Conservation (phyloP, 108 stramenopile species). For the Seminavis robusta region DNA sequence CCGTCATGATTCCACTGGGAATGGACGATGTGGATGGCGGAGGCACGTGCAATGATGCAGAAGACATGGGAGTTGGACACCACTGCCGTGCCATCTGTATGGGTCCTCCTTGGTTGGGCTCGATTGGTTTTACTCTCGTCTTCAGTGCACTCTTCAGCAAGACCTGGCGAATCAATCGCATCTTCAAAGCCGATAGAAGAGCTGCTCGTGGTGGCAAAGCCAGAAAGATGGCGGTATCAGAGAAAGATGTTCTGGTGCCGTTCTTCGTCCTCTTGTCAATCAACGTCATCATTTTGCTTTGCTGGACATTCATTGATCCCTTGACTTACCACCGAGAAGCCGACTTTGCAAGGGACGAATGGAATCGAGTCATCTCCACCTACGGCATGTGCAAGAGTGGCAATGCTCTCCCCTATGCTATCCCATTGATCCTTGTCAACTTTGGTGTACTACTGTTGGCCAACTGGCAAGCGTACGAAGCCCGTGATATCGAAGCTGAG, state of each 20-base stretch:
- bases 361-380: slow-evolving; percentile 27
- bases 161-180: slow-evolving; percentile 40
- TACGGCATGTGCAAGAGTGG: slow-evolving; percentile 23
- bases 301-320: slow-evolving; percentile 51
- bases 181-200: slow-evolving; percentile 2
- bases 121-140: slow-evolving; percentile 42
- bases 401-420: neutral
- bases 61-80: too few species aligned
- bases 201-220: too few species aligned
- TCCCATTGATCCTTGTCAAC: slow-evolving; percentile 11
- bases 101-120: slow-evolving; percentile 44
- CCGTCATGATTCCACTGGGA: slow-evolving; percentile 31
- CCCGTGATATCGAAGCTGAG: neutral
- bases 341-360: slow-evolving; percentile 15
- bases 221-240: slow-evolving; percentile 22
- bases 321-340: slow-evolving; percentile 21
- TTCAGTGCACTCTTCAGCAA: slow-evolving; percentile 56
- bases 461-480: slow-evolving; percentile 2
- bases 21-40: slow-evolving; percentile 13
- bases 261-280: slow-evolving; percentile 29
- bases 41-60: too few species aligned
- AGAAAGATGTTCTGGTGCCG: slow-evolving; percentile 48
- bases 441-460: neutral
- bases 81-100: too few species aligned
- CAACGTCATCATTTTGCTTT: slow-evolving; percentile 30